These are phyloP conservation scores for Apodospora peruviana DNA, from an alignment of 495 filamentous ascomycete genomes.

Conservation along the genomic window DNA sequence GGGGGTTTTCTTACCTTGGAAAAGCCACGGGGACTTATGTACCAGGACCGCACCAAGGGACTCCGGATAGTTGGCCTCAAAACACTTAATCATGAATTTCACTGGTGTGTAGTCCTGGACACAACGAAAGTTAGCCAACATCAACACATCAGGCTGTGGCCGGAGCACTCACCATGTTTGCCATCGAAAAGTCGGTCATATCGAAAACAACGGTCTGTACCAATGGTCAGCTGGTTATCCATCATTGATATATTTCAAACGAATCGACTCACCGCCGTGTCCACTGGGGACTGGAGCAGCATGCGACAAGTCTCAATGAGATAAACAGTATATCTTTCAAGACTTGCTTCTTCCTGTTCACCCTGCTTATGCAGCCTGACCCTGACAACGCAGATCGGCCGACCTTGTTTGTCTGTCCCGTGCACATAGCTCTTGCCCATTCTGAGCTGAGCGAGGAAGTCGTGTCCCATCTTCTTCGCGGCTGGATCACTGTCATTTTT, in stretches of 20 bases:
- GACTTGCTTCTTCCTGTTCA: constrained; percentile 72
- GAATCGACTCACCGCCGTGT: constrained; percentile 75
- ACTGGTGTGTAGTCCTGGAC: constrained; percentile 91
- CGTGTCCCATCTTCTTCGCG: constrained; percentile 61
- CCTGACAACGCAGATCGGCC: constrained; percentile 83
- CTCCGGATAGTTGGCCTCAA: constrained; percentile 98
- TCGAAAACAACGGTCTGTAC: constrained; percentile 80
- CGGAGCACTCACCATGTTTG: constrained; percentile 73
- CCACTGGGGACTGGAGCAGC: constrained; percentile 70
- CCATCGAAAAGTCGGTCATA: constrained; percentile 85
- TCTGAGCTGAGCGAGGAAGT: constrained; percentile 79
- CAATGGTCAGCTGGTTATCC: constrained; percentile 14
- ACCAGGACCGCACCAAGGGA: constrained; percentile 87
- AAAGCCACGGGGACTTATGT: constrained; percentile 95
- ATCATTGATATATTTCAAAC: not conserved
- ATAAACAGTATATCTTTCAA: constrained; percentile 90
- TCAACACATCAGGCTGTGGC: not conserved
- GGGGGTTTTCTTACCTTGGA: constrained; percentile 58
- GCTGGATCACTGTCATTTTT: constrained; percentile 46
- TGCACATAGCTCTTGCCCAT: constrained; percentile 96
- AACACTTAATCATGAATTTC: constrained; percentile 99
- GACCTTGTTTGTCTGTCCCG: constrained; percentile 75
- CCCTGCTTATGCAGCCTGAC: constrained; percentile 73
- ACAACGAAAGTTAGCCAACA: constrained; percentile 11
- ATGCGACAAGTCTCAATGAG: constrained; percentile 88